These are phyloP conservation scores for Alloascoidea africana DNA, from an alignment of 805 yeast genomes.

Conservation along the genomic window DNA sequence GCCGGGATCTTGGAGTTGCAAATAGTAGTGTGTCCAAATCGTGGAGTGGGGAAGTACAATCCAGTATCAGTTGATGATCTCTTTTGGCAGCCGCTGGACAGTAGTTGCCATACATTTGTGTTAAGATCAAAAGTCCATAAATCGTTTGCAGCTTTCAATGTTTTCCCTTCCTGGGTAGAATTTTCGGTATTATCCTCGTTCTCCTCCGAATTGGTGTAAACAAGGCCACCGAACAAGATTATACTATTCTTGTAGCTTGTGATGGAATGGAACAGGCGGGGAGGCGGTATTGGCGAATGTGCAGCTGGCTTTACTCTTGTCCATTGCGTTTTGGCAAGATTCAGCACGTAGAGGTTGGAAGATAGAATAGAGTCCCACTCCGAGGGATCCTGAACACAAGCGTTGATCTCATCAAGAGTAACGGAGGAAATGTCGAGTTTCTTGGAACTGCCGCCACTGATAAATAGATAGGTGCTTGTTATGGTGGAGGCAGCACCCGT, in stretches of 20 bases:
- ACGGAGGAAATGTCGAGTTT: background rate
- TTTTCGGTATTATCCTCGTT: too few relatives aligned
- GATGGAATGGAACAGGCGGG: conserved; percentile 1
- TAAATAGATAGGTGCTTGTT: background rate
- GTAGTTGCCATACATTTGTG: background rate
- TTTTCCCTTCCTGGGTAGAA: background rate
- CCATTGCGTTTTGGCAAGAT: background rate
- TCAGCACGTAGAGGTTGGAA: background rate
- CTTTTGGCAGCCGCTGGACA: background rate
- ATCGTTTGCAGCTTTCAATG: background rate
- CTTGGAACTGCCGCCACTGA: background rate
- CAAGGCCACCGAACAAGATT: background rate
- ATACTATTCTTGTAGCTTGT: background rate
- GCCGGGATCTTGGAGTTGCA: conserved; percentile 1
- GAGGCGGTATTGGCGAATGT: background rate
- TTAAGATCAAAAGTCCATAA: background rate
- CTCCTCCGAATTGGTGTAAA: too few relatives aligned
- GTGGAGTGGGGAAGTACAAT: background rate
- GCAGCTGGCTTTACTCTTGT: background rate
- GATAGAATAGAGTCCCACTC: background rate
- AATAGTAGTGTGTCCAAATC: background rate
- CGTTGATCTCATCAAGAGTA: background rate
- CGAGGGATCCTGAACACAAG: background rate
- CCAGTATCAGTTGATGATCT: too few relatives aligned
- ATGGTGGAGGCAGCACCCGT: background rate